A percentile compares a stretch with the other conserved stretches of the same genome.
These are phyloP conservation scores for Gossypium rotundifolium DNA, from an alignment of 345 rosid species.

Conservation along the genomic window DNA sequence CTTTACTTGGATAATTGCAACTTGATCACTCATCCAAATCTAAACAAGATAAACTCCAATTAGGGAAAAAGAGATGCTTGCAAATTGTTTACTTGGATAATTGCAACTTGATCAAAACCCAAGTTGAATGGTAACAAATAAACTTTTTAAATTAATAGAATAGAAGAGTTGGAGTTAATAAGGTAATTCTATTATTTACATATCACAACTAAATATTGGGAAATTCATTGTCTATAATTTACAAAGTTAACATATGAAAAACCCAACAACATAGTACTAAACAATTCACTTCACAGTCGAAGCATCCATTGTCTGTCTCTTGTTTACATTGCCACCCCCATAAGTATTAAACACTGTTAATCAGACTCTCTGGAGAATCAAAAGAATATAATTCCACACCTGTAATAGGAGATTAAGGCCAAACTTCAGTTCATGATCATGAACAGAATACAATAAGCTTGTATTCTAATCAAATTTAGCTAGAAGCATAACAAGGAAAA, in stretches of 20 bases:
- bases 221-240: slow-evolving; percentile 23
- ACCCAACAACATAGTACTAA: slow-evolving; percentile 13
- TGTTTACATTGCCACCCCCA: not conserved
- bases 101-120: not conserved
- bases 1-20: not conserved
- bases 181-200: slow-evolving; percentile 33
- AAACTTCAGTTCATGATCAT: not conserved
- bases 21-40: not conserved
- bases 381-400: not conserved
- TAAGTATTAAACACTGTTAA: not conserved
- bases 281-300: slow-evolving; percentile 24
- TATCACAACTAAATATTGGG: slow-evolving; percentile 19
- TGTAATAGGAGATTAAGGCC: not conserved
- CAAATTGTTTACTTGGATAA: not conserved
- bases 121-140: slow-evolving; percentile 1
- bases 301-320: not conserved
- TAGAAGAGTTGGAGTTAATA: not conserved
- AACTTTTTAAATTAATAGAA: not conserved
- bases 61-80: too few relatives aligned
- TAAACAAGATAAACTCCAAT: too few relatives aligned
- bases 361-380: not conserved
- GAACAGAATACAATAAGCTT: not conserved
- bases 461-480: not conserved
- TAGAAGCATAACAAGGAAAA: not conserved
- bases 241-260: slow-evolving; percentile 20